These are phyloP conservation scores for Colletotrichum sp. DNA, from an alignment of 2,329 filamentous ascomycete genomes.

Conservation along the genomic window DNA sequence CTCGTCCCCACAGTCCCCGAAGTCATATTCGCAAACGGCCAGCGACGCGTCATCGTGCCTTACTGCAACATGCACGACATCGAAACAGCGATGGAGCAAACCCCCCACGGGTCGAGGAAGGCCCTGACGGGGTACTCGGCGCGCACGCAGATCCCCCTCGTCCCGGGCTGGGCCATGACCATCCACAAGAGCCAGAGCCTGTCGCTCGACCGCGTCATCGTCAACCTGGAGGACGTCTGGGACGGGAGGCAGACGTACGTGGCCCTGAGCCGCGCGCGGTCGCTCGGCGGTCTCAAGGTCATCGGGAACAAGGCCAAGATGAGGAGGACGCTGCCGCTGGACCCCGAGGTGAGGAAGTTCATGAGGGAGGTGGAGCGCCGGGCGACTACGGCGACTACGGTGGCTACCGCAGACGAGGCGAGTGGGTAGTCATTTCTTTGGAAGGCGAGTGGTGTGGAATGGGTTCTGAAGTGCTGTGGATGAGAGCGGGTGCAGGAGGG, in stretches of 20 bases:
- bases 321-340: not conserved
- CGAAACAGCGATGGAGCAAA: not conserved
- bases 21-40: not conserved
- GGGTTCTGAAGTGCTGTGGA: not conserved
- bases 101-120: not conserved
- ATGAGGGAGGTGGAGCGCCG: not conserved
- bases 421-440: rapidly evolving
- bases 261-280: not conserved
- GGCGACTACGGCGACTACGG: not conserved
- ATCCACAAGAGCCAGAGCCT: slow-evolving; percentile 69
- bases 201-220: slow-evolving; percentile 62
- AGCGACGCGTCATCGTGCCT: not conserved
- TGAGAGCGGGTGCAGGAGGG: not conserved
- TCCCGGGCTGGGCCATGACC: slow-evolving; percentile 66
- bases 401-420: not conserved
- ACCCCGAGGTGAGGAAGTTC: not conserved
- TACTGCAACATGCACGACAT: not conserved
- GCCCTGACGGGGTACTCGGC: slow-evolving; percentile 41
- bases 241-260: slow-evolving; percentile 23
- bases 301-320: not conserved
- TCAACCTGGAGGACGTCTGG: slow-evolving; percentile 58
- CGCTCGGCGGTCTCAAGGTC: not conserved
- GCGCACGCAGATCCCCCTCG: slow-evolving; percentile 65
- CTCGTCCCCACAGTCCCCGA: not conserved
- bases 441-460: rapidly evolving